Percentiles rank a stretch among this genome's conserved stretches.
These are phyloP conservation scores for Chaetoscypha palmicola DNA, from an alignment of 2,329 filamentous ascomycete genomes.

Conservation along the genomic window DNA sequence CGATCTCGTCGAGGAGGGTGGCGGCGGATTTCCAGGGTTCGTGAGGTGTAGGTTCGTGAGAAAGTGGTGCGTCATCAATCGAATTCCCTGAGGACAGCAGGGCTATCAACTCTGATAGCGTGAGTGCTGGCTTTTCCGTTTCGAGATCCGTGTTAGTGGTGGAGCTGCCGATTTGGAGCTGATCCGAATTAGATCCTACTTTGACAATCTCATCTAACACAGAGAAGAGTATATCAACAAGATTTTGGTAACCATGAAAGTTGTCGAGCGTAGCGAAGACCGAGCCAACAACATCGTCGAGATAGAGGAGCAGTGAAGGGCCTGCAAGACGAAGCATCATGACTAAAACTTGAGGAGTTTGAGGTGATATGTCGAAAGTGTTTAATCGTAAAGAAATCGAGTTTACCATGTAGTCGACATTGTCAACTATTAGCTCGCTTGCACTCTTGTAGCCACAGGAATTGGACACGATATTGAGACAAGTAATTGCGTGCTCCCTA, in stretches of 20 bases:
- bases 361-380: slow-evolving; percentile 83
- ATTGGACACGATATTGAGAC: slow-evolving; percentile 70
- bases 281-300: slow-evolving; percentile 85
- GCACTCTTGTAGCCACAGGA: slow-evolving; percentile 70
- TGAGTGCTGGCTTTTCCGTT: slow-evolving; percentile 33
- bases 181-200: slow-evolving; percentile 61
- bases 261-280: slow-evolving; percentile 92
- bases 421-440: slow-evolving; percentile 74
- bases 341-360: slow-evolving; percentile 79
- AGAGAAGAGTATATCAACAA: slow-evolving; percentile 79
- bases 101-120: slow-evolving; percentile 41
- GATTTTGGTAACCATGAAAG: slow-evolving; percentile 83
- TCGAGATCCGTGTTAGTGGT: slow-evolving; percentile 36
- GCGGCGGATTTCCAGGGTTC: slow-evolving; percentile 32
- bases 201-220: slow-evolving; percentile 78
- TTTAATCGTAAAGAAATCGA: slow-evolving; percentile 84
- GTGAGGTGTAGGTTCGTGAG: slow-evolving; percentile 28
- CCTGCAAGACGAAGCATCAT: slow-evolving; percentile 94
- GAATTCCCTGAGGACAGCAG: slow-evolving; percentile 51
- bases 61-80: slow-evolving; percentile 22
- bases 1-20: slow-evolving; percentile 32
- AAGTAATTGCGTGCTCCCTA: slow-evolving; percentile 73
- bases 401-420: slow-evolving; percentile 95
- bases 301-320: slow-evolving; percentile 70
- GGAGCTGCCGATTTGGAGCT: slow-evolving; percentile 33